Base-by-base conservation (phyloP, 2,329 filamentous ascomycete species). In the Diaporthe caulivora region DNA sequence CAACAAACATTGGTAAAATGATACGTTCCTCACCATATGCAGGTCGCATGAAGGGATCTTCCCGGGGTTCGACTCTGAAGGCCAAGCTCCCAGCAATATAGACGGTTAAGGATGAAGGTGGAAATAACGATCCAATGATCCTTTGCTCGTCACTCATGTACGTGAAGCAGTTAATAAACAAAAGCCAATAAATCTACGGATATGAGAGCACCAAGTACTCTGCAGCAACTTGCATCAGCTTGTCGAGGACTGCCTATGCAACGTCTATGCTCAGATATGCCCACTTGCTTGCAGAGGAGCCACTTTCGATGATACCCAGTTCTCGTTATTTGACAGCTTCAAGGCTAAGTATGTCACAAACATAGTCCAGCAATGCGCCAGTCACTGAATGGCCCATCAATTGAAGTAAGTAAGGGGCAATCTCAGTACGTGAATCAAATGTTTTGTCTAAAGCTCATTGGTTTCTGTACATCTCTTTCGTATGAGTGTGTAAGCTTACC, bases 281-380 rank as follows among this genome's bases (percentile, higher is more conserved):
- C 31, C 29, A 65, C 13, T 24, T 51, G 3, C 18, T n/a, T 37
- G 44, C 18, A 65, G 44, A 29, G 44, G 44, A 21, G 44, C 62
- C 62, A 65, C 29, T 51, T 65, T 26, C 62, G 37, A 65, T 65
- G 44, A 40, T 13, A 65, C 44, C 21, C 26, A 18, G n/a, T 11
- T 31, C 29, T 64, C 13, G 13, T 34, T 24, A 26, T 26, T 18
- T 40, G 40, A 26, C 26, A 60, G 17, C 34, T n/a, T 24, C 18
- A n/a, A 26, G n/a, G n/a, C 8, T 9, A 13, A 10, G 29, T 24
- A 44, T 44, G 37, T 29, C 15, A 3, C 21, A 26, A 42, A 29
- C 17, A 37, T 24, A 13, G 15, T 21, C 18, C 37, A 44, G 21
- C 18, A 13, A 62, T 8, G 24, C 40, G 24, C 29, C 3, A 17